A percentile compares a stretch with the other conserved stretches of the same genome.
These are phyloP conservation scores for Styphnolobium japonicum DNA, from an alignment of 306 rosid genomes.

Conservation along the genomic window DNA sequence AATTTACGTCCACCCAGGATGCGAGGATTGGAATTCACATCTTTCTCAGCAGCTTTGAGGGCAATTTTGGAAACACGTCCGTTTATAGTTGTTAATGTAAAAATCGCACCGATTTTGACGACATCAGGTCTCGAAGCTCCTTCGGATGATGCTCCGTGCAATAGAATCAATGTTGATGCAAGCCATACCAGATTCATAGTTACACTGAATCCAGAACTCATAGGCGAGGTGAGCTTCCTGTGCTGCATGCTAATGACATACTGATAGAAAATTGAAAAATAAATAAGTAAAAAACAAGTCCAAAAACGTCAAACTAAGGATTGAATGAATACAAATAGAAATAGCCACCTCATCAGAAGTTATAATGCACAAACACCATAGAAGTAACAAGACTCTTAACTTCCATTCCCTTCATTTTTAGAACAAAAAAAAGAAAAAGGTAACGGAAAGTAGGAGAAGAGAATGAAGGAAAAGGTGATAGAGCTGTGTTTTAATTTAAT, in stretches of 20 bases:
- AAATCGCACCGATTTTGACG: slow-evolving; percentile 67
- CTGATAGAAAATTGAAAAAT: not conserved
- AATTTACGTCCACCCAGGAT: slow-evolving; percentile 60
- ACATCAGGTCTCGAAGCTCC: slow-evolving; percentile 41
- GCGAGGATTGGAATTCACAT: slow-evolving; percentile 66
- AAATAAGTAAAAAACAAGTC: not conserved
- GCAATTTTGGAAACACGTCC: slow-evolving; percentile 70
- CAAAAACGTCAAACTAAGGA: not conserved
- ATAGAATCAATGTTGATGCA: slow-evolving; percentile 29
- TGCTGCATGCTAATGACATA: not conserved
- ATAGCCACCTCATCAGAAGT: not conserved
- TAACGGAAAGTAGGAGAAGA: not conserved
- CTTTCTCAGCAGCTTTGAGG: slow-evolving; percentile 64
- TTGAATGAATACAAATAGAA: not conserved
- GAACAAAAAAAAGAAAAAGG: not conserved
- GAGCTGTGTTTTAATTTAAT: too few species aligned
- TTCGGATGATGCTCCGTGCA: slow-evolving; percentile 25
- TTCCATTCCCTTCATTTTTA: not conserved
- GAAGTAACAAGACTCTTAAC: not conserved
- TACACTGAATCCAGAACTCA: not conserved
- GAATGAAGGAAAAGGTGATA: not conserved
- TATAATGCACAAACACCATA: not conserved
- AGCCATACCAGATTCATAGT: slow-evolving; percentile 36
- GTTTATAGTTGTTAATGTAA: slow-evolving; percentile 53
- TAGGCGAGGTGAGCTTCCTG: not conserved